Conservation (phyloP, 208 protist genomes). For the Acanthamoeba polyphaga region DNA sequence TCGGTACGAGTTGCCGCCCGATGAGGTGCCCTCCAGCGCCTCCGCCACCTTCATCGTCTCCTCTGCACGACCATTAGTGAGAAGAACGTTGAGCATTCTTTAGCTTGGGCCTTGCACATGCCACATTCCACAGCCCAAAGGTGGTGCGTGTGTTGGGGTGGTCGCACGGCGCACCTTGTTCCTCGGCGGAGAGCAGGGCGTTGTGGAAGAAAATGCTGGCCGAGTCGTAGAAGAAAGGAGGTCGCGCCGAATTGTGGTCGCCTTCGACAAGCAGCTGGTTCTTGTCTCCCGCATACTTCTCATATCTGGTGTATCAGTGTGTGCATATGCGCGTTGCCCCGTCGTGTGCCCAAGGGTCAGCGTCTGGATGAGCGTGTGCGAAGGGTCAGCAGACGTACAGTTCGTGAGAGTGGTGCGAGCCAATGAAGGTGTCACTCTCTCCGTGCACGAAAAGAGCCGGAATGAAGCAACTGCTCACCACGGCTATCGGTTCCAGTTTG, state of each 20-base stretch:
- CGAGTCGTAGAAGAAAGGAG: conserved; percentile 89
- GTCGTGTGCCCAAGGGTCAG: neutral
- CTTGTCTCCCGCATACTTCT: conserved; percentile 84
- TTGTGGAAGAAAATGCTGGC: conserved; percentile 92
- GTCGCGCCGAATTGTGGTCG: conserved; percentile 95
- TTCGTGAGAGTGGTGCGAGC: conserved; percentile 90
- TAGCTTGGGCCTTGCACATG: neutral
- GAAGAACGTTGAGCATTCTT: neutral
- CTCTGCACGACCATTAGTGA: neutral
- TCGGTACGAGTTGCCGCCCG: neutral
- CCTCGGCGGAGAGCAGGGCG: conserved; percentile 60
- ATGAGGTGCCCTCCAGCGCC: neutral
- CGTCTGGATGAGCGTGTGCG: neutral
- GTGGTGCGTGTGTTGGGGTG: neutral
- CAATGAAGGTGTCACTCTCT: conserved; percentile 94
- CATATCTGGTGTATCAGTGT: neutral
- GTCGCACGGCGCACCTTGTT: conserved; percentile 24
- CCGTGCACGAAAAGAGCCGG: conserved; percentile 95
- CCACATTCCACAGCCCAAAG: too few relatives aligned
- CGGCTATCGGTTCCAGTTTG: conserved; percentile 74
- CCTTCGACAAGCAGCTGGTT: conserved; percentile 90
- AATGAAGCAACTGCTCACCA: conserved; percentile 88
- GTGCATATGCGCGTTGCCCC: too few relatives aligned
- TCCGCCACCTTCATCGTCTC: neutral
- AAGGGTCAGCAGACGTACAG: conserved; percentile 75